Base-by-base conservation (phyloP, 805 yeast genomes). In the Kluyveromyces lactis region DNA sequence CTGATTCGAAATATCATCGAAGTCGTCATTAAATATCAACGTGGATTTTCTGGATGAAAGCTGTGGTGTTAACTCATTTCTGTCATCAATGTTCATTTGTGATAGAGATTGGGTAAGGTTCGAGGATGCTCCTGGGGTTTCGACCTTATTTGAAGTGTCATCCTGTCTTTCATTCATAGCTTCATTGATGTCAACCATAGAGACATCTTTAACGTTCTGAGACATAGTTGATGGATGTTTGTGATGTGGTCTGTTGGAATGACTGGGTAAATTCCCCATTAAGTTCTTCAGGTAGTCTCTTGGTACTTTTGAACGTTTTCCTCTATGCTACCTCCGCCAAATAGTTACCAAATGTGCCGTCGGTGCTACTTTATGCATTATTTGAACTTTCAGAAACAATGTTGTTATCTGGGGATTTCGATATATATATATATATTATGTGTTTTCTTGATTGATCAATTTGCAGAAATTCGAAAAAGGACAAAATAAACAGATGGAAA, bases 21-120 rank as follows among this genome's bases (percentile, higher is more conserved):
- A 84, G 32, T 68, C 68, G 27, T 82, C 90, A 1, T 81, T 75
- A 30, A 85, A 69, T 12, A 84, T 76, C 39, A 84, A 50, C 0
- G 92, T 82, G 2, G 89, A 79, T 58, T 79, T 81, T 46, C 86
- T 68, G 50, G 85, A 69, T 26, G 55, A 32, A 19, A 53, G 37
- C 9, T 47, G 55, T 33, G 64, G 56, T 32, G 51, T 49, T 23
- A 51, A 28, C 26, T 46, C 57, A 29, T 48, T 45, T 6, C 54
- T 47, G 36, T 51, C 52, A 31, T 60, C 64, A 7, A 61, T 56
- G 38, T 57, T 60, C 63, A 61, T 56, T 34, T 56, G 54, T 9
- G 66, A 61, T 26, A 61, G 44, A 16, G 56, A 51, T 30, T 60
- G 61, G n/a, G 56, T 53, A 23, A 57, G 40, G 23, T 40, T 34